Base-by-base conservation (phyloP, 1,284 basidiomycete genomes). In the Vanrija humicola region DNA sequence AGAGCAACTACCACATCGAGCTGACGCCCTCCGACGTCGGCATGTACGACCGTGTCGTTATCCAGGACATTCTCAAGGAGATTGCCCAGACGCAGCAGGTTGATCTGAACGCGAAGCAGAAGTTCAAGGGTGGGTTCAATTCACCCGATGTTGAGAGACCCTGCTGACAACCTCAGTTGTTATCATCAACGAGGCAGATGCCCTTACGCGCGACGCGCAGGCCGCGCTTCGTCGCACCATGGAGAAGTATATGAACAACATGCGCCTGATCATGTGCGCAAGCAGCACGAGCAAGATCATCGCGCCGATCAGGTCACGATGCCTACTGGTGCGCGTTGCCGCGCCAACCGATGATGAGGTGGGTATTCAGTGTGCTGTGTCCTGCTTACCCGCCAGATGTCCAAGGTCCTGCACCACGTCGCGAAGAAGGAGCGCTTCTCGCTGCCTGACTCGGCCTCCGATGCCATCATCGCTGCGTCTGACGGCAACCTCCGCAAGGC, bases 31-130 rank as follows among this genome's bases (percentile, higher is more conserved):
- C 90, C 90, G 95, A 99, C 78, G 93, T 95, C 0, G 96, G 95
- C 9, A 94, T 88, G 71, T 98, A 90, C 69, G 95, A 99, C 74
- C 82, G 96, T 58, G 84, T 95, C 0, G 90, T 98, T 46, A 94
- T 98, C 50, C 96, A 98, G 72, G 95, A 98, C 65, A 85, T 98
- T 51, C 77, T 98, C 59, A 98, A 98, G 76, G 95, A 98, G 77
- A 98, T 98, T 67, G 96, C 96, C 3, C 94, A 98, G 77, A 99
- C 95, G 3, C 95, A 98, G 71, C 95, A 98, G 72, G 91, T 99
- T 7, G 95, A 99, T 76, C 77, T 96, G 62, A 92, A 85, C 69
- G 95, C 96, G 0, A 94, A 89, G 72, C 94, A 98, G 67, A 82
- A 89, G 55, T 98, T 98, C 79, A 99, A 99, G 81, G 92, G 93